Conservation (phyloP, 2,329 filamentous ascomycete genomes). For the Exophiala alcalophila region DNA sequence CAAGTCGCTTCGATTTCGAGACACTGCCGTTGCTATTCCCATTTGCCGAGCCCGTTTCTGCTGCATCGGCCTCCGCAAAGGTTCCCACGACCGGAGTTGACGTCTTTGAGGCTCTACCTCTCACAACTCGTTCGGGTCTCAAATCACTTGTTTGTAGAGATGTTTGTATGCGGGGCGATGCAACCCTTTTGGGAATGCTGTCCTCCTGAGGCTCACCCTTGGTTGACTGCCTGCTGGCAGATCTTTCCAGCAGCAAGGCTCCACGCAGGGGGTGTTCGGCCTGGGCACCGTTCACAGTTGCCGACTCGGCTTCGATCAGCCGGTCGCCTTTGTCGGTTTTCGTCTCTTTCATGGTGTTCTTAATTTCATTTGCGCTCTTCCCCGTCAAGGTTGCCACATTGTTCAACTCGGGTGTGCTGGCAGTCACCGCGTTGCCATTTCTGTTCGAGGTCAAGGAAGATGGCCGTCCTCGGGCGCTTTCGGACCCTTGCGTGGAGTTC, state of each 20-base stretch:
- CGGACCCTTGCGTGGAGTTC: slow-evolving; percentile 64
- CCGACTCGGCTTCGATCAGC: slow-evolving; percentile 45
- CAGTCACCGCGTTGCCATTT: slow-evolving; percentile 57
- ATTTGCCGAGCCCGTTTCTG: slow-evolving; percentile 17
- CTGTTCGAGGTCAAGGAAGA: slow-evolving; percentile 59
- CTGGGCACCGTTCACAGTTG: slow-evolving; percentile 32
- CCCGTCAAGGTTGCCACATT: slow-evolving; percentile 34
- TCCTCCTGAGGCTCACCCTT: slow-evolving; percentile 21
- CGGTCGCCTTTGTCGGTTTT: slow-evolving; percentile 36
- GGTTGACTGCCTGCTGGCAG: slow-evolving; percentile 39
- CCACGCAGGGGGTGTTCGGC: slow-evolving; percentile 35
- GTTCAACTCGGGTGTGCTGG: slow-evolving; percentile 34
- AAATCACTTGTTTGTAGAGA: slow-evolving; percentile 16
- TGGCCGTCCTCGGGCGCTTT: slow-evolving; percentile 26
- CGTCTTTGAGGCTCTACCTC: slow-evolving; percentile 41
- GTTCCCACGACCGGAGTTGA: slow-evolving; percentile 41
- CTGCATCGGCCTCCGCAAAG: slow-evolving; percentile 36
- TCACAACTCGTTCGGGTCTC: slow-evolving; percentile 20
- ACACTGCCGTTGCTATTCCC: slow-evolving; percentile 14
- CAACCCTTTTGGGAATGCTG: slow-evolving; percentile 16
- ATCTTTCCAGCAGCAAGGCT: slow-evolving; percentile 21
- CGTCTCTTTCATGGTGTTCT: slow-evolving; percentile 52
- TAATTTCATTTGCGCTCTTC: slow-evolving; percentile 47
- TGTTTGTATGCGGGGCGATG: slow-evolving; percentile 34
- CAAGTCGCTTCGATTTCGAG: slow-evolving; percentile 25